These are phyloP conservation scores for Spongospora subterranea DNA, from an alignment of 208 protist species.

Conservation along the genomic window DNA sequence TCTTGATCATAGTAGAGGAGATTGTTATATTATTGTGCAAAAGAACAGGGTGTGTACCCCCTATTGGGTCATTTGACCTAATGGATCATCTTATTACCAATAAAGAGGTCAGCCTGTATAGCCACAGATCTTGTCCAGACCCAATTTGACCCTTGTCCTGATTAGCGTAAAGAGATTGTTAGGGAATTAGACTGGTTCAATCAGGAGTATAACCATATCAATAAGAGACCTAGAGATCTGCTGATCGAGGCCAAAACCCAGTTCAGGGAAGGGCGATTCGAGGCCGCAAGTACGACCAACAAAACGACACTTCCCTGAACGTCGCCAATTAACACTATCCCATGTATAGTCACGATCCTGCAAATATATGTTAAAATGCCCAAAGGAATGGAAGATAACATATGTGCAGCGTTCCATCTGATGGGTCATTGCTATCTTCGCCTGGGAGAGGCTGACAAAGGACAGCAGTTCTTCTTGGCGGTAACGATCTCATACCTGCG, in stretches of 20 bases:
- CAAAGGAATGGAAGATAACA: constrained; percentile 43
- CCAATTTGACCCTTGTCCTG: no score
- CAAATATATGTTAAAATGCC: constrained; percentile 38
- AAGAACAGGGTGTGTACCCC: no score
- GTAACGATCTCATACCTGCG: neutral
- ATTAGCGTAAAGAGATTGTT: constrained; percentile 6
- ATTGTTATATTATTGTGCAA: no score
- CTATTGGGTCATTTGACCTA: no score
- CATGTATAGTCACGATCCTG: constrained; percentile 28
- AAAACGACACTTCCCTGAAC: neutral
- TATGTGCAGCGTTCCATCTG: constrained; percentile 8
- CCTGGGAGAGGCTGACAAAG: constrained; percentile 29
- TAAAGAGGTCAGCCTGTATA: no score
- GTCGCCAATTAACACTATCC: neutral
- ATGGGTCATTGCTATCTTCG: constrained; percentile 40
- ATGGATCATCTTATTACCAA: no score
- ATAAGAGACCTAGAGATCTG: constrained; percentile 3
- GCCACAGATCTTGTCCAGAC: no score
- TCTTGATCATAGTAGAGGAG: no score
- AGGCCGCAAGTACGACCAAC: neutral
- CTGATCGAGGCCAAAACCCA: neutral
- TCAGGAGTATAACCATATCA: neutral
- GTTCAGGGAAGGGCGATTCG: neutral
- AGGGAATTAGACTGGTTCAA: constrained; percentile 40
- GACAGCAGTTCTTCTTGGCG: constrained; percentile 42